These are phyloP conservation scores for Steccherinum ochraceum DNA, from an alignment of 768 basidiomycete genomes.

Conservation along the genomic window DNA sequence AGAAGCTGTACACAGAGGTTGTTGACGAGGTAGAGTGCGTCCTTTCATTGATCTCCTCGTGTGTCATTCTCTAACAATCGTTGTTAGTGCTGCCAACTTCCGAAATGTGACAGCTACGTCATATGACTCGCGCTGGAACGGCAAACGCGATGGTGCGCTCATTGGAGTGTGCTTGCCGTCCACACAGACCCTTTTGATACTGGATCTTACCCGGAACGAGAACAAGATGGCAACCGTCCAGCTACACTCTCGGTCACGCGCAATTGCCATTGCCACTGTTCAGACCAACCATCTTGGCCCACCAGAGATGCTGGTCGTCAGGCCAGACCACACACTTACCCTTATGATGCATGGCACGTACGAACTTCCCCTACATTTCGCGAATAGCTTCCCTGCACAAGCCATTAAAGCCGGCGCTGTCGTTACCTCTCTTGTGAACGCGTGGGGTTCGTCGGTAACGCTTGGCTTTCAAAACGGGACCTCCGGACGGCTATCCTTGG, in stretches of 20 bases:
- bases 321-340: constrained; percentile 44
- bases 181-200: constrained; percentile 38
- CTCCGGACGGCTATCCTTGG: constrained; percentile 39
- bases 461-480: constrained; percentile 49
- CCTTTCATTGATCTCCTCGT: background rate
- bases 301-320: constrained; percentile 65
- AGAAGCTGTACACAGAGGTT: constrained; percentile 47
- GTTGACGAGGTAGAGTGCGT: constrained; percentile 44
- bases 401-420: too few relatives aligned
- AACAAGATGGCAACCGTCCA: constrained; percentile 36
- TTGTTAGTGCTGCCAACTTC: constrained; percentile 26
- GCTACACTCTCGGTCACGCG: constrained; percentile 33
- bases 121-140: constrained; percentile 64
- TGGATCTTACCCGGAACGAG: constrained; percentile 38
- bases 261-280: constrained; percentile 50
- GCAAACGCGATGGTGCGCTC: constrained; percentile 42
- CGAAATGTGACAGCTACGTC: constrained; percentile 45
- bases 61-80: background rate
- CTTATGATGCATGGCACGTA: constrained; percentile 58
- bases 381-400: background rate
- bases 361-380: constrained; percentile 21
- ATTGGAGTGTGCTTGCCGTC: constrained; percentile 51
- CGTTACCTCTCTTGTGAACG: constrained; percentile 41
- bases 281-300: constrained; percentile 56
- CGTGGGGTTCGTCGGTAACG: constrained; percentile 45